phyloP scores from a whole-genome alignment of 345 rosid species.

The Bruguiera sexangula region DNA sequence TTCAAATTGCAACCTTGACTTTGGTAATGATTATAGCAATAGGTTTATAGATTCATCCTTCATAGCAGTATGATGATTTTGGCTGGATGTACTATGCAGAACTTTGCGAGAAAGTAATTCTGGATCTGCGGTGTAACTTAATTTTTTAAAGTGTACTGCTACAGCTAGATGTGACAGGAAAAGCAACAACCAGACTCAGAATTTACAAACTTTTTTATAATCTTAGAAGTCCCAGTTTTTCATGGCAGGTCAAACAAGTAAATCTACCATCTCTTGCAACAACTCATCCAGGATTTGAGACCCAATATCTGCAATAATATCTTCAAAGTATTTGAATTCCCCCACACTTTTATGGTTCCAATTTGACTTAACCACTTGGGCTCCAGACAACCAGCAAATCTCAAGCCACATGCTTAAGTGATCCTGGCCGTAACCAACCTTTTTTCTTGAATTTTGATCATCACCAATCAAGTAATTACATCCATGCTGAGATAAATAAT shows the following conservation, averaged over 20 bases:
- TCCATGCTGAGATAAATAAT: not conserved
- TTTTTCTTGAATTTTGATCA: slow-evolving; percentile 14
- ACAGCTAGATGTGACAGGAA: too few species aligned
- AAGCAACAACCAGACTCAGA: not conserved
- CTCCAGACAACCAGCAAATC: slow-evolving; percentile 23
- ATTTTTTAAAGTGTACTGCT: not conserved
- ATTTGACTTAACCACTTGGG: slow-evolving; percentile 19
- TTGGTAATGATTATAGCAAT: too few species aligned
- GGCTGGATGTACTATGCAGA: too few species aligned
- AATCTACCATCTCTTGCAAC: slow-evolving; percentile 39
- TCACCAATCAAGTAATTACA: slow-evolving; percentile 14
- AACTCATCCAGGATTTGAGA: slow-evolving; percentile 31
- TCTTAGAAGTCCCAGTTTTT: slow-evolving; percentile 21
- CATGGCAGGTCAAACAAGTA: slow-evolving; percentile 15
- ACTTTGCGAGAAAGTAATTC: too few species aligned
- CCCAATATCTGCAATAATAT: slow-evolving; percentile 34
- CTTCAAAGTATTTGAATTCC: slow-evolving; percentile 33
- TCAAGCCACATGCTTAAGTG: slow-evolving; percentile 24
- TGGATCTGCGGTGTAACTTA: not conserved
- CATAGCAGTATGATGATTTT: too few species aligned
- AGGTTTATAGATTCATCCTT: too few species aligned
- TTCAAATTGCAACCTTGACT: not conserved
- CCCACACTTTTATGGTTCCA: slow-evolving; percentile 18
- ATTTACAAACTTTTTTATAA: slow-evolving; percentile 9
- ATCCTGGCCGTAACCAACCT: slow-evolving; percentile 8